Evolutionary conservation across 73 alveolate species (phyloP).

Genomic region (Paraurostyla sp.): DNA sequence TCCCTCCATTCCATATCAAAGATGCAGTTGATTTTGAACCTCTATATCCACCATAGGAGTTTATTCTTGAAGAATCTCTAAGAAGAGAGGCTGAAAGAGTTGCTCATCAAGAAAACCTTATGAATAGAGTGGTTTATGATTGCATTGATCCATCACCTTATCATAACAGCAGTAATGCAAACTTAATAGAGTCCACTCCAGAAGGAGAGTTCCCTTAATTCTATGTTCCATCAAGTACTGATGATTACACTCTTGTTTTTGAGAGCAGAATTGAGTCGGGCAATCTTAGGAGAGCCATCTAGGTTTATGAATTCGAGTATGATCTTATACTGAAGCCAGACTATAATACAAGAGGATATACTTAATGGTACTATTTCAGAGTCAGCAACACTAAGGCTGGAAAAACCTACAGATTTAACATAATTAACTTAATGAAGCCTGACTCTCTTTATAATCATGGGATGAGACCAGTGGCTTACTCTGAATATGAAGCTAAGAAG

Average conservation of each 20-base stretch:
- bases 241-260: slow-evolving; percentile 82
- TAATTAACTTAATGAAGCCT: slow-evolving; percentile 99
- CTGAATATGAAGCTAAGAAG: slow-evolving; percentile 67
- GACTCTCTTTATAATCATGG: slow-evolving; percentile 95
- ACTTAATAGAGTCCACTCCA: slow-evolving; percentile 80
- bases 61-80: slow-evolving; percentile 83
- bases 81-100: slow-evolving; percentile 87
- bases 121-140: slow-evolving; percentile 90
- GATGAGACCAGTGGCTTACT: slow-evolving; percentile 72
- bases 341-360: slow-evolving; percentile 98
- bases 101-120: slow-evolving; percentile 86
- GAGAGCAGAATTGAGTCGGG: slow-evolving; percentile 80
- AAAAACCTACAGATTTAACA: slow-evolving; percentile 96
- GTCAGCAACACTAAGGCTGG: slow-evolving; percentile 97
- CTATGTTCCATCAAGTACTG: slow-evolving; percentile 70
- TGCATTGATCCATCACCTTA: slow-evolving; percentile 88
- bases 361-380: slow-evolving; percentile 99
- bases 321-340: slow-evolving; percentile 88
- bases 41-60: slow-evolving; percentile 82
- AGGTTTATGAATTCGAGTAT: slow-evolving; percentile 76
- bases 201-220: slow-evolving; percentile 78
- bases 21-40: slow-evolving; percentile 82
- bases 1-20: slow-evolving; percentile 77
- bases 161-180: slow-evolving; percentile 72
- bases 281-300: slow-evolving; percentile 71